These are phyloP conservation scores for Candida ortonii DNA, from an alignment of 805 yeast genomes.

Conservation along the genomic window DNA sequence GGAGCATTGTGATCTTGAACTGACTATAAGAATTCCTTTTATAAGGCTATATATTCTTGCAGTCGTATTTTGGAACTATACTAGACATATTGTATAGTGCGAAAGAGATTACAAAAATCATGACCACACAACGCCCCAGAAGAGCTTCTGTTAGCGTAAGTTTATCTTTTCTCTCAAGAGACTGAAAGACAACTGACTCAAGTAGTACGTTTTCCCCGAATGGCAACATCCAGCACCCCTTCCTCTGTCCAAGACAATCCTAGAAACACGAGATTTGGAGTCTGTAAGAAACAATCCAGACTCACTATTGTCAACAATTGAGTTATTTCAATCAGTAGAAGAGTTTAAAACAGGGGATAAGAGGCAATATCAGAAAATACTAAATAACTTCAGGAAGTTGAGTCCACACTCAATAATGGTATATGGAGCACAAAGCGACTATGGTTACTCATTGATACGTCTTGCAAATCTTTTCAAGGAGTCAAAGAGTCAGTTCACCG, in stretches of 20 bases:
- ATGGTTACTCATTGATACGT: conserved; percentile 22
- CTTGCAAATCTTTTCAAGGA: conserved; percentile 18
- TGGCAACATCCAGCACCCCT: no score
- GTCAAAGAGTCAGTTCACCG: conserved; percentile 9
- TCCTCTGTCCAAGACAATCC: conserved; percentile 2
- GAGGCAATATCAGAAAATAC: conserved; percentile 5
- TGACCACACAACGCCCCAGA: no score
- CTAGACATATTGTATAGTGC: no score
- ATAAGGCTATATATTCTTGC: no score
- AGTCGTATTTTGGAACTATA: no score
- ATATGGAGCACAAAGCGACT: conserved; percentile 21
- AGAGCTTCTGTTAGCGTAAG: no score
- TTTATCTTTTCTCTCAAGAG: no score
- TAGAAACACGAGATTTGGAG: conserved; percentile 8
- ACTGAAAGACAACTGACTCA: no score
- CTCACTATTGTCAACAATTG: conserved; percentile 20
- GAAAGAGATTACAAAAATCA: no score
- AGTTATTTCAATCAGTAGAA: conserved; percentile 13
- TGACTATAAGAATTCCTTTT: no score
- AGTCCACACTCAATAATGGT: conserved; percentile 17
- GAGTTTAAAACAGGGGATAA: conserved; percentile 1
- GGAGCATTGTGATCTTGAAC: no score
- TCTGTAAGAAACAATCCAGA: conserved; percentile 20
- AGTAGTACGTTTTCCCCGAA: not conserved
- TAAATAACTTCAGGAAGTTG: conserved; percentile 1